Evolutionary conservation across 495 filamentous ascomycete species (phyloP), one percentile per base, ranked within the genome.

Genomic region (Penicillium parvum): DNA sequence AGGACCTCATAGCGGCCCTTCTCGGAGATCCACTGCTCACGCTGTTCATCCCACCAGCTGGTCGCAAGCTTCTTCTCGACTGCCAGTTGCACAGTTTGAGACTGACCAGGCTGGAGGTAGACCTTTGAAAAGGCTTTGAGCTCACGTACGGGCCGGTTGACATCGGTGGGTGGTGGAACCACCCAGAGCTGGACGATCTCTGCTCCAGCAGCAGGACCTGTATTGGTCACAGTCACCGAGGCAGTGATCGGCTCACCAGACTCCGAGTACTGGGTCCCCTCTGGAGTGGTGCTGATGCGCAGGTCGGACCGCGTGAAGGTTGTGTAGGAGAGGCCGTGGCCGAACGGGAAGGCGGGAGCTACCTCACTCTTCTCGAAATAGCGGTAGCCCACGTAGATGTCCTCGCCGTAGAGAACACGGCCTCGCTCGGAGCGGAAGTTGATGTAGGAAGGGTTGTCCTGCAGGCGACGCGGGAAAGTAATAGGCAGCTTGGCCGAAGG

Each of bases 141-240:
- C 58, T 90, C 84, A 44, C 88, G 86, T 38, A 84, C 76, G 3
- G 89, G 87, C 14, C 85, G 72, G 34, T 73, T 77, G 12, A 78
- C 71, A 40, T 66, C 74, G 11, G 68, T 77, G 28, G 58, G 47
- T 1, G 79, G 81, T 4, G 85, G 67, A 11, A 57, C 46, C 28
- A 91, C 71, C 57, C 92, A 95, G 11, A 89, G 63, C 72, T 95
- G 88, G 10, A 91, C 79, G 10, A 82, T 81, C 63, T 95, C 88
- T 0, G 84, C 78, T 5, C 88, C 87, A 6, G 74, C 72, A 0
- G 78, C 53, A 1, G 51, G 59, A 6, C 86, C 84, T 0, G 76
- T 82, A 56, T 94, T 94, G 22, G 73, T 83, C 29, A 95, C 71
- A 0, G 68, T 74, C 19, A 91, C 72, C 1, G 73, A 69, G 16